These are phyloP conservation scores for Coemansia sp. DNA, from an alignment of 192 early-diverging fungal genomes.

Conservation along the genomic window DNA sequence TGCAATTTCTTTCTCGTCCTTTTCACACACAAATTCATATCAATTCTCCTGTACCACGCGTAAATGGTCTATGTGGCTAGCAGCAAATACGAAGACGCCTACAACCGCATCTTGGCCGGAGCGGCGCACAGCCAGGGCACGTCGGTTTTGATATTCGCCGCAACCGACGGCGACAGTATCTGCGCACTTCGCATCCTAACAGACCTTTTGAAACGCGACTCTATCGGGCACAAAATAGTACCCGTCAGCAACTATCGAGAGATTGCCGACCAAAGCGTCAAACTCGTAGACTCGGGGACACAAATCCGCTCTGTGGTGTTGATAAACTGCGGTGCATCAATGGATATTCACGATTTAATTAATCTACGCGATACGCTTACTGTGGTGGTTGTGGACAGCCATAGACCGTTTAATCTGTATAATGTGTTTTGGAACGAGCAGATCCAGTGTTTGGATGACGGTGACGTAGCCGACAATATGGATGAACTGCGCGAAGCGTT, in stretches of 20 bases:
- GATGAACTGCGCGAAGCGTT: neutral
- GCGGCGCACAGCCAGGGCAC: slow-evolving; percentile 25
- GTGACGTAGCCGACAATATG: slow-evolving; percentile 42
- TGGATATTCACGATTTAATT: slow-evolving; percentile 71
- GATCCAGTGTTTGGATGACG: slow-evolving; percentile 85
- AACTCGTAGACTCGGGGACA: slow-evolving; percentile 55
- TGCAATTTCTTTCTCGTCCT: too few species aligned
- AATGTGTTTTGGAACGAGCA: slow-evolving; percentile 78
- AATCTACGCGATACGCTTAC: slow-evolving; percentile 60
- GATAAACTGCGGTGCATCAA: slow-evolving; percentile 84
- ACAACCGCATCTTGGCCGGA: slow-evolving; percentile 54
- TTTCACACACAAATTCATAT: too few species aligned
- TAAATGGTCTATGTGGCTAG: slow-evolving; percentile 61
- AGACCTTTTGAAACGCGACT: slow-evolving; percentile 77
- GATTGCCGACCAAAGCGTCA: slow-evolving; percentile 58
- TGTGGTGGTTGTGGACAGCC: slow-evolving; percentile 84
- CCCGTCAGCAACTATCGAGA: slow-evolving; percentile 74
- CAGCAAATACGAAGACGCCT: slow-evolving; percentile 59
- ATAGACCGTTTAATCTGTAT: slow-evolving; percentile 83
- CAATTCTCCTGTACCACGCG: neutral
- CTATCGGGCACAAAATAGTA: slow-evolving; percentile 78
- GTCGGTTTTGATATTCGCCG: slow-evolving; percentile 72
- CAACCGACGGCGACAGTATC: slow-evolving; percentile 77
- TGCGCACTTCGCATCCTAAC: slow-evolving; percentile 80
- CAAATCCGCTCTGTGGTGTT: slow-evolving; percentile 75